These are phyloP conservation scores for Chaetomium tenue DNA, from an alignment of 495 filamentous ascomycete genomes.

Conservation along the genomic window DNA sequence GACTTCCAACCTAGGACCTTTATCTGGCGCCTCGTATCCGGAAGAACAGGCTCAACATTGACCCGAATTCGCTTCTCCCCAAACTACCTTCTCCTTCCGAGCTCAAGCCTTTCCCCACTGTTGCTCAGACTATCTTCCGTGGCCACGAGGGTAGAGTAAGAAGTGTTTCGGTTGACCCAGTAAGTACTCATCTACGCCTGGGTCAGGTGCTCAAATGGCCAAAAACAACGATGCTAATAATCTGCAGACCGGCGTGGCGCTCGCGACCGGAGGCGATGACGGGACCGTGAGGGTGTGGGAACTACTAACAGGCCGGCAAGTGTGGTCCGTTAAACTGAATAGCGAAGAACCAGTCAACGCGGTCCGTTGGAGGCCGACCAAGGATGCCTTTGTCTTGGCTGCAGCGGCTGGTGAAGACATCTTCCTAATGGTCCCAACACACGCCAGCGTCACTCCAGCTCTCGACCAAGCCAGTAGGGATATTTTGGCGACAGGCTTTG, in stretches of 20 bases:
- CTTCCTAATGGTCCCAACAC: constrained; percentile 70
- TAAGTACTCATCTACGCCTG: constrained; percentile 17
- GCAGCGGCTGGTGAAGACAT: constrained; percentile 82
- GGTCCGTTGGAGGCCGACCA: constrained; percentile 85
- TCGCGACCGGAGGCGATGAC: constrained; percentile 89
- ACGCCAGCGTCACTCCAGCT: constrained; percentile 34
- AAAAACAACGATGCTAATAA: constrained; percentile 1
- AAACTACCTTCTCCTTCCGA: constrained; percentile 95
- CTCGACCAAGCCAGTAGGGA: constrained; percentile 70
- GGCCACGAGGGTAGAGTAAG: constrained; percentile 90
- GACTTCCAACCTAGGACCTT: constrained; percentile 55
- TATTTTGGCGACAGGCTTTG: constrained; percentile 81
- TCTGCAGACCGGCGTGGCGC: constrained; percentile 29
- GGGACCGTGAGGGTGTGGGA: constrained; percentile 92
- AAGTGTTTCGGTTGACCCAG: constrained; percentile 61
- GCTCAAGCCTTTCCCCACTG: constrained; percentile 87
- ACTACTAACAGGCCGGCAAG: constrained; percentile 76
- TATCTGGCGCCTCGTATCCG: constrained; percentile 92
- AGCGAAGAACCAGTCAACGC: constrained; percentile 80
- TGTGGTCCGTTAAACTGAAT: constrained; percentile 78
- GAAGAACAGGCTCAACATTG: constrained; percentile 92
- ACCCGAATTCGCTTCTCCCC: constrained; percentile 87
- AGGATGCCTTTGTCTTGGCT: constrained; percentile 75
- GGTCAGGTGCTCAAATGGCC: not conserved
- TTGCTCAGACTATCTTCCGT: constrained; percentile 75